phyloP scores from a whole-genome alignment of 495 filamentous ascomycete genomes.

The Xylaria bambusicola region DNA sequence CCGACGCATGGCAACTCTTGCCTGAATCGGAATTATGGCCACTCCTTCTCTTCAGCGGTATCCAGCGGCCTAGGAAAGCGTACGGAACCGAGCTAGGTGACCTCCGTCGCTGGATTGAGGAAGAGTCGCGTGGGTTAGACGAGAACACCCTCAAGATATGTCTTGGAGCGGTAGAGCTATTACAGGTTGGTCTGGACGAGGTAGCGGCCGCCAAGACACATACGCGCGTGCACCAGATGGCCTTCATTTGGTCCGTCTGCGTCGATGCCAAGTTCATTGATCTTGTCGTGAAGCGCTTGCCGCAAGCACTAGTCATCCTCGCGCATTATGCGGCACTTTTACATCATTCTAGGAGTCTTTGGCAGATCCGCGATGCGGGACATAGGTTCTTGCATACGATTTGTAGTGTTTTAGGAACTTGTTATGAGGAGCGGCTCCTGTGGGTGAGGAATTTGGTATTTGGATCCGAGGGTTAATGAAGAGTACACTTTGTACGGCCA shows the following conservation, averaged over 20 bases:
- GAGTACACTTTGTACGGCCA: too few relatives aligned
- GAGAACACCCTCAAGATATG: background rate
- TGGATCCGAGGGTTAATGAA: background rate
- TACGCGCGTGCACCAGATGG: background rate
- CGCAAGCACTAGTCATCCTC: slow-evolving; percentile 8
- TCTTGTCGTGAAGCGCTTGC: background rate
- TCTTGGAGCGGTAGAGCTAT: background rate
- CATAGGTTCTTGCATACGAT: slow-evolving; percentile 8
- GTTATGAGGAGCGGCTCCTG: background rate
- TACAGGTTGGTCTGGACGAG: slow-evolving; percentile 8
- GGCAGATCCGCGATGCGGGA: slow-evolving; percentile 5
- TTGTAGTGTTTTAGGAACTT: background rate
- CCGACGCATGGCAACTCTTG: slow-evolving; percentile 36
- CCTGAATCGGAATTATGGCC: slow-evolving; percentile 33
- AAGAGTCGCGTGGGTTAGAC: background rate
- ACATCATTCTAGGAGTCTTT: background rate
- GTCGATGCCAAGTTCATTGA: background rate
- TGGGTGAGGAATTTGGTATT: slow-evolving; percentile 2
- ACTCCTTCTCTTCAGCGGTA: slow-evolving; percentile 18
- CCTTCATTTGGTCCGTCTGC: slow-evolving; percentile 10
- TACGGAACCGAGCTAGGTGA: background rate
- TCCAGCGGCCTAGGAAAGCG: background rate
- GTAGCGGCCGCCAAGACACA: background rate
- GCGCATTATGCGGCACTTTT: slow-evolving; percentile 3
- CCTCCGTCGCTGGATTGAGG: background rate